phyloP scores from a whole-genome alignment of 2,329 filamentous ascomycete genomes.

The Xylaria sp. region DNA sequence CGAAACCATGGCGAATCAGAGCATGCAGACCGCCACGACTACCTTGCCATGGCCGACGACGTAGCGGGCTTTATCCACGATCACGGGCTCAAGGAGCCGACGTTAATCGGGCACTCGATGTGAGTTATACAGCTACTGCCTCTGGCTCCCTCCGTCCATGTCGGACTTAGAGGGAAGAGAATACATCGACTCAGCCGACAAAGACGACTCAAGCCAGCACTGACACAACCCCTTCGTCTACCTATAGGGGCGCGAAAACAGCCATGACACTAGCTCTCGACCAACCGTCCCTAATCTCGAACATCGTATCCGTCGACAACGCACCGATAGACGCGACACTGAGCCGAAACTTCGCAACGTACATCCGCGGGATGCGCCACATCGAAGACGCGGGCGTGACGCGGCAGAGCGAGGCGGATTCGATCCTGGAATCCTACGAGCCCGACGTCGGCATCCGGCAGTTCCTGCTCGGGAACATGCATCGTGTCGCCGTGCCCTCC shows the following conservation, averaged over 20 bases:
- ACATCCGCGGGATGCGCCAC: slow-evolving; percentile 84
- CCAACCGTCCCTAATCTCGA: slow-evolving; percentile 72
- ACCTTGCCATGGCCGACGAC: slow-evolving; percentile 83
- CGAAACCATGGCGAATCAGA: slow-evolving; percentile 94
- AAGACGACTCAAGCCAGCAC: neutral
- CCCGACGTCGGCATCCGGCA: slow-evolving; percentile 82
- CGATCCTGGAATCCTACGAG: slow-evolving; percentile 80
- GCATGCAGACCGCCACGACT: slow-evolving; percentile 80
- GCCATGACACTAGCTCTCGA: slow-evolving; percentile 87
- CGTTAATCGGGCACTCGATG: slow-evolving; percentile 95
- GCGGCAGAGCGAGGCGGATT: slow-evolving; percentile 81
- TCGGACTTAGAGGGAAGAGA: neutral
- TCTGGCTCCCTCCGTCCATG: neutral
- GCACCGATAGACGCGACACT: slow-evolving; percentile 85
- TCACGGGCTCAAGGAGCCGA: slow-evolving; percentile 75
- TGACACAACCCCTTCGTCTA: slow-evolving; percentile 6
- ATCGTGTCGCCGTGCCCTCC: slow-evolving; percentile 58
- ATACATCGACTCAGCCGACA: neutral
- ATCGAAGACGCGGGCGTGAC: slow-evolving; percentile 77
- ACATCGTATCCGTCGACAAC: slow-evolving; percentile 89
- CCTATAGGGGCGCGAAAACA: slow-evolving; percentile 78
- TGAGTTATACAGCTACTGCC: slow-evolving; percentile 58
- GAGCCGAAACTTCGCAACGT: slow-evolving; percentile 78
- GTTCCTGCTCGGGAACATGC: slow-evolving; percentile 89
- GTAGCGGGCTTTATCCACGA: slow-evolving; percentile 80